Evolutionary conservation across 179 eudicot genomes (phyloP), one percentile per base, ranked within the genome.

Genomic region (Beta lomatogona): DNA sequence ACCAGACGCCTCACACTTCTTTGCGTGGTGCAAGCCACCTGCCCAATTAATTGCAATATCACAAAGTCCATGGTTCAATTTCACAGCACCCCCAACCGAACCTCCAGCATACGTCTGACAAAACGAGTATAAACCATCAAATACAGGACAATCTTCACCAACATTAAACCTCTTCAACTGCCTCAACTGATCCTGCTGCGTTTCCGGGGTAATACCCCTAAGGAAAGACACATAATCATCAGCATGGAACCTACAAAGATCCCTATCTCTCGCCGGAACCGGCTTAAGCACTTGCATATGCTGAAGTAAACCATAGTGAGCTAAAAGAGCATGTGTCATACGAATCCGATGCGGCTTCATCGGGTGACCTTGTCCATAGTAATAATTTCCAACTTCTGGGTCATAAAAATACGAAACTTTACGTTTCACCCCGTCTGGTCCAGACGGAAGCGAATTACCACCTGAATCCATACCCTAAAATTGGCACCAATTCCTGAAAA

Each of bases 61-160:
- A 87, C 92, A 91, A 75, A 84, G 86, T 41, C 84, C 89, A 76
- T 91, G 94, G 85, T 91, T 91, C 77, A 91, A 77, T 80, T 91
- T 91, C 48, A 91, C 92, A 25, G 94, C 89, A 73, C 94, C 94
- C 25, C 94, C 94, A 63, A 91, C 92, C 19, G 94, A 91, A 65
- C 94, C 94, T 22, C 94, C 94, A 65, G 94, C 94, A 82, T 90
- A 91, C 65, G 94, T 91, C 82, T 91, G 94, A 83, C 94, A 91
- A 83, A 91, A 91, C 14, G 92, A 87, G 84, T 91, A 91, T 53
- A 91, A 88, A 31, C 94, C 94, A 71, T 91, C 92, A 85, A 91
- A 91, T 22, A 91, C 93, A 36, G 93, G 93, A 71, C 93, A 91
- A 79, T 91, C 94, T 90, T 91, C 94, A 71, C 92, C 92, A 44